Percentiles rank a stretch among this genome's conserved stretches.
phyloP scores from a whole-genome alignment of 768 basidiomycete genomes.

The Xerocomellus amylosporus region DNA sequence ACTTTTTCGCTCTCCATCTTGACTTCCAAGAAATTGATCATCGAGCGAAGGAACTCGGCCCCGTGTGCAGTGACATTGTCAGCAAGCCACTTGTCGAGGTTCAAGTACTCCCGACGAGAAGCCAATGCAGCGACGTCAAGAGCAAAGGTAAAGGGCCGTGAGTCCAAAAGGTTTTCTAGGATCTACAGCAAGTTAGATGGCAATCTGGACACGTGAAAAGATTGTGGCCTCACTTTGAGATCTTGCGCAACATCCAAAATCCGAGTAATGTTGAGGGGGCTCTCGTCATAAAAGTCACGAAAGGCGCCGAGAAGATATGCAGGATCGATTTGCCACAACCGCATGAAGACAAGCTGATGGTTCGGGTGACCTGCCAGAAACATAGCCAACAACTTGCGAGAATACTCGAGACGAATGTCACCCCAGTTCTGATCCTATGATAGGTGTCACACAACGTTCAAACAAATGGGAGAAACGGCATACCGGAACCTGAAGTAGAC shows the following conservation, averaged over 20 bases:
- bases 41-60: slow-evolving; percentile 79
- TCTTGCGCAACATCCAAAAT: slow-evolving; percentile 96
- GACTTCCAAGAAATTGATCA: slow-evolving; percentile 85
- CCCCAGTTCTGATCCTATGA: slow-evolving; percentile 78
- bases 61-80: slow-evolving; percentile 83
- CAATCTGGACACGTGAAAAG: not conserved
- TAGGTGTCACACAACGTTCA: not conserved
- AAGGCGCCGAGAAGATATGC: slow-evolving; percentile 84
- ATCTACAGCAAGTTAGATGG: slow-evolving; percentile 49
- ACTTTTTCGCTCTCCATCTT: slow-evolving; percentile 91
- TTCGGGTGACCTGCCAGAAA: slow-evolving; percentile 92
- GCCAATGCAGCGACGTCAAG: slow-evolving; percentile 94
- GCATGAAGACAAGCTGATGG: slow-evolving; percentile 95
- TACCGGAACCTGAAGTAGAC: slow-evolving; percentile 85
- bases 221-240: slow-evolving; percentile 61
- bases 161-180: slow-evolving; percentile 86
- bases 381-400: slow-evolving; percentile 79
- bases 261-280: slow-evolving; percentile 87
- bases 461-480: slow-evolving; percentile 31
- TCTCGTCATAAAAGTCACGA: slow-evolving; percentile 89
- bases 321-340: slow-evolving; percentile 90
- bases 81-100: slow-evolving; percentile 95
- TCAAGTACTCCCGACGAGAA: slow-evolving; percentile 88
- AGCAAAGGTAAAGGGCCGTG: slow-evolving; percentile 84
- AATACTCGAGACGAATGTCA: slow-evolving; percentile 82